Evolutionary conservation across 2,329 filamentous ascomycete genomes (phyloP).

Genomic region (Diaporthe ilicicola): DNA sequence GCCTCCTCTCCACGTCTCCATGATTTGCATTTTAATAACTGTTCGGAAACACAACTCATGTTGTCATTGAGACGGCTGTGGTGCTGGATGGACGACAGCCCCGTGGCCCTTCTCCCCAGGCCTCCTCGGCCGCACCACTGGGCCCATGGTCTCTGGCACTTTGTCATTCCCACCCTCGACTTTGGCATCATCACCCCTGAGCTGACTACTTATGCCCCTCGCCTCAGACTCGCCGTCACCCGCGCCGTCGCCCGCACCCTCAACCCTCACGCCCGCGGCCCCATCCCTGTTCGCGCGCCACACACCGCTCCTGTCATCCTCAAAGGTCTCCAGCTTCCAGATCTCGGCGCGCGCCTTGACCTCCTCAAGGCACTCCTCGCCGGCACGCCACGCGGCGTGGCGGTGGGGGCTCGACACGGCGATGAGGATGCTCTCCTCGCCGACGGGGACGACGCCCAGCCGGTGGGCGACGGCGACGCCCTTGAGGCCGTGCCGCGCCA

Average conservation of each 20-base stretch:
- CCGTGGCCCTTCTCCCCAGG: constrained; percentile 31
- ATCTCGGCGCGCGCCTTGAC: constrained; percentile 91
- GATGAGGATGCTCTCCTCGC: constrained; percentile 93
- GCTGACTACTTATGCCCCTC: constrained; percentile 1
- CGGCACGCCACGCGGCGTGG: constrained; percentile 84
- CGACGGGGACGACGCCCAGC: constrained; percentile 84
- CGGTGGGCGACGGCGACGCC: constrained; percentile 85
- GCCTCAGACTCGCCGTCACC: constrained; percentile 5
- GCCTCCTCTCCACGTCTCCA: background rate
- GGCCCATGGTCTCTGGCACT: constrained; percentile 19
- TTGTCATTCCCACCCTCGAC: background rate
- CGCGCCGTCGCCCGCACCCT: background rate
- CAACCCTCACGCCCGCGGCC: constrained; percentile 59
- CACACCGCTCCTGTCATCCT: constrained; percentile 76
- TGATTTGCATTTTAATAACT: no score
- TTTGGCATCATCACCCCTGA: background rate
- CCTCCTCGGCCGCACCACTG: constrained; percentile 12
- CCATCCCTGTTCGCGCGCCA: constrained; percentile 92
- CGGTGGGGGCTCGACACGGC: constrained; percentile 86
- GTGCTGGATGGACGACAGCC: constrained; percentile 27
- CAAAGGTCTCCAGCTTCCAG: constrained; percentile 94
- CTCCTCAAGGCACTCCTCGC: constrained; percentile 87
- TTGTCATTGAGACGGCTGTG: background rate
- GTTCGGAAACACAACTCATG: no score
- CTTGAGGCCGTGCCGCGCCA: constrained; percentile 69